Conservation (phyloP, 2,329 filamentous ascomycete genomes). For the Fusarium sp. region DNA sequence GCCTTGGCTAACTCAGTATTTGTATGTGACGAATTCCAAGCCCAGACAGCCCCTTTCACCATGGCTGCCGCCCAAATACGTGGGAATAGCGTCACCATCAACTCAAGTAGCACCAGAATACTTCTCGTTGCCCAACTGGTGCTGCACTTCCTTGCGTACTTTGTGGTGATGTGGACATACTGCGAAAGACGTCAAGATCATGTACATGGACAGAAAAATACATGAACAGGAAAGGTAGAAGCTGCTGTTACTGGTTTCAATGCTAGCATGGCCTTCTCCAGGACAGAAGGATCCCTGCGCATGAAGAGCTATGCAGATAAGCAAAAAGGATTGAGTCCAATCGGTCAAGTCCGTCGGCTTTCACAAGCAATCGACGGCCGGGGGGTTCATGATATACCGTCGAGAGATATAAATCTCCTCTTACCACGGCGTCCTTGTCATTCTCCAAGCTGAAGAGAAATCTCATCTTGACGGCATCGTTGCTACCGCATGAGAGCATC, state of each 20-base stretch:
- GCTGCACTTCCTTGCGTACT: background rate
- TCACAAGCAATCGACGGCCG: background rate
- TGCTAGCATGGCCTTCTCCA: background rate
- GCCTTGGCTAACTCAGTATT: background rate
- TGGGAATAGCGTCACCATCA: background rate
- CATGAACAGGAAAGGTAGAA: background rate
- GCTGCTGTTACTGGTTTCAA: background rate
- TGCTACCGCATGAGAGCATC: background rate
- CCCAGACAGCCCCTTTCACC: background rate
- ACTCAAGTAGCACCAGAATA: background rate
- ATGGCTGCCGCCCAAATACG: background rate
- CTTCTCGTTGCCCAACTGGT: background rate
- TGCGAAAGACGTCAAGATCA: background rate
- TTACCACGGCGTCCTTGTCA: background rate
- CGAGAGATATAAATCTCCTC: background rate
- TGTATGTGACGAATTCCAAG: background rate
- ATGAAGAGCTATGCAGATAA: background rate
- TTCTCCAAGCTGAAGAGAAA: background rate
- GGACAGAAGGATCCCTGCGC: background rate
- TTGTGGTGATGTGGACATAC: background rate
- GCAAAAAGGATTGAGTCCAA: background rate
- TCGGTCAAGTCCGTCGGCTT: background rate
- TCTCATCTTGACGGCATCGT: background rate
- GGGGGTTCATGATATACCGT: background rate
- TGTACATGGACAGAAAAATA: background rate